phyloP scores from a whole-genome alignment of 2,329 filamentous ascomycete species.

The Cucurbitaria berberidis region DNA sequence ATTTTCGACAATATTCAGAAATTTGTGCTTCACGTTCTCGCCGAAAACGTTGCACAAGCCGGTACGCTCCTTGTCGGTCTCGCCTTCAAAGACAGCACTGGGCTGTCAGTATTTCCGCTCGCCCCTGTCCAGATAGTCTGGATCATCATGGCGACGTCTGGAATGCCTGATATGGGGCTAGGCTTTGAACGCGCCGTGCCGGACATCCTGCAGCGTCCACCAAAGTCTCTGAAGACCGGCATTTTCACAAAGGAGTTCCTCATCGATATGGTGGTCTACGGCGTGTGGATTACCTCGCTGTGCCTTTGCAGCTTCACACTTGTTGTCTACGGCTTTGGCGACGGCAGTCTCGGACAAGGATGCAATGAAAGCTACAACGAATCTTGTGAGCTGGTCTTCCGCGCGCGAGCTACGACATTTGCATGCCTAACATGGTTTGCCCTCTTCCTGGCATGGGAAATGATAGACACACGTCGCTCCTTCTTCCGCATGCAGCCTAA shows the following conservation, averaged over 20 bases:
- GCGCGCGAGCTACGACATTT: constrained; percentile 73
- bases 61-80: constrained; percentile 45
- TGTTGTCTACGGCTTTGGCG: constrained; percentile 43
- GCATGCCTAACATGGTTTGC: constrained; percentile 77
- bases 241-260: constrained; percentile 46
- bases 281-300: constrained; percentile 43
- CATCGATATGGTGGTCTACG: constrained; percentile 46
- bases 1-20: constrained; percentile 57
- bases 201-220: constrained; percentile 43
- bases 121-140: constrained; percentile 47
- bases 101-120: constrained; percentile 47
- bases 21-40: constrained; percentile 43
- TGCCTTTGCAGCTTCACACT: constrained; percentile 42
- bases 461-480: constrained; percentile 69
- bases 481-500: constrained; percentile 76
- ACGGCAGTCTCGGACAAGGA: constrained; percentile 39
- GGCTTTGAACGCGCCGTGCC: constrained; percentile 44
- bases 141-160: constrained; percentile 49
- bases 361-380: constrained; percentile 40
- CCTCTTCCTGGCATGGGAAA: constrained; percentile 79
- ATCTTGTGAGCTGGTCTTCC: constrained; percentile 42
- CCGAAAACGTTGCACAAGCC: constrained; percentile 44
- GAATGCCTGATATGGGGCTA: constrained; percentile 45
- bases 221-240: constrained; percentile 42
- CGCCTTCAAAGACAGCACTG: constrained; percentile 39